A percentile compares a stretch with the other conserved stretches of the same genome.
phyloP scores from a whole-genome alignment of 345 rosid genomes.

The Brassica cretica region DNA sequence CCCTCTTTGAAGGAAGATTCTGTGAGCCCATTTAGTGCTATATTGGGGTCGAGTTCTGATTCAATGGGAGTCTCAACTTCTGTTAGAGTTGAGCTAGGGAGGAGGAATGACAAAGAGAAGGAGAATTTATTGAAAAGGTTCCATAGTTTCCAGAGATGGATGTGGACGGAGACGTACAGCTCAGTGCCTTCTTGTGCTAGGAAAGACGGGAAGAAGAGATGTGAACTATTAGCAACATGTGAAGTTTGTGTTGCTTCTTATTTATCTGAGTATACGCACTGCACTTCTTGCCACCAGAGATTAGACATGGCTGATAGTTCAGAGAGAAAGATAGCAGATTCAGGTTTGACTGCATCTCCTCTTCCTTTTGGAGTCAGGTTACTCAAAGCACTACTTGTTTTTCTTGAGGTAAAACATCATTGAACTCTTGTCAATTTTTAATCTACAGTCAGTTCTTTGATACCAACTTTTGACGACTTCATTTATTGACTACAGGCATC shows the following conservation, averaged over 20 bases:
- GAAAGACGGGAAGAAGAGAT: conserved; percentile 63
- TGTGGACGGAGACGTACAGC: conserved; percentile 67
- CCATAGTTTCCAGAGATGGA: conserved; percentile 80
- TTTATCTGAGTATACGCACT: conserved; percentile 56
- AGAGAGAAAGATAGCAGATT: conserved; percentile 45
- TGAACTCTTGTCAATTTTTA: conserved; percentile 5
- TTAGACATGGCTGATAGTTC: conserved; percentile 44
- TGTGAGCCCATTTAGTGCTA: conserved; percentile 62
- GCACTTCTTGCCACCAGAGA: conserved; percentile 67
- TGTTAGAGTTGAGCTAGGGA: conserved; percentile 77
- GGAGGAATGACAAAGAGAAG: conserved; percentile 61
- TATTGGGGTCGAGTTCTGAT: conserved; percentile 58
- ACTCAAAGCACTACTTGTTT: conserved; percentile 63
- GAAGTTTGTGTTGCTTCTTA: conserved; percentile 58
- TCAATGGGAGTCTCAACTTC: conserved; percentile 51
- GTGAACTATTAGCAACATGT: conserved; percentile 63
- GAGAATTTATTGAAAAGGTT: conserved; percentile 65
- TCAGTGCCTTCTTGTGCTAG: conserved; percentile 50
- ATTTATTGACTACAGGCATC: conserved; percentile 51
- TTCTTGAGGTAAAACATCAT: conserved; percentile 63
- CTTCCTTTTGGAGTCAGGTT: conserved; percentile 74
- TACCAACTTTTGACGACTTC: conserved; percentile 22
- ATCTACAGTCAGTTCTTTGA: background rate
- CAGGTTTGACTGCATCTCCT: conserved; percentile 43
- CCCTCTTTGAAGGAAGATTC: conserved; percentile 34